These are phyloP conservation scores for Penicillium concentricum DNA, from an alignment of 2,329 filamentous ascomycete species.

Conservation along the genomic window DNA sequence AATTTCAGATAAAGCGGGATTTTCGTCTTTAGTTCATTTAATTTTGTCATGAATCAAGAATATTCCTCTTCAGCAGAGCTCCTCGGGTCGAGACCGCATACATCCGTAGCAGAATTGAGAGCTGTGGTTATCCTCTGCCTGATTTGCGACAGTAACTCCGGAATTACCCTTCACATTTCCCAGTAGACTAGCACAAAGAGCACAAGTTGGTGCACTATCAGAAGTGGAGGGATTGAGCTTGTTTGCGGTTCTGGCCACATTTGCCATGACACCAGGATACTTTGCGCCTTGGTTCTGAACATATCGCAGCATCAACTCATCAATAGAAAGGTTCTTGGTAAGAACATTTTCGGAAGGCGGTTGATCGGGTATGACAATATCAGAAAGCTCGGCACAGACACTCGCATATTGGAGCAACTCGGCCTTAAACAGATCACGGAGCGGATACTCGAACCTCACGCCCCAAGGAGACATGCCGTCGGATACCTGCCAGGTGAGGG, in stretches of 20 bases:
- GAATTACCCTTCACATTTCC: constrained; percentile 62
- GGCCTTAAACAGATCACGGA: constrained; percentile 80
- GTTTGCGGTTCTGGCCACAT: constrained; percentile 88
- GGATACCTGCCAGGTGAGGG: constrained; percentile 75
- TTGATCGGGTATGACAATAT: constrained; percentile 47
- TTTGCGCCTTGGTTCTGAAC: constrained; percentile 81
- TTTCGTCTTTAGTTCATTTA: constrained; percentile 9
- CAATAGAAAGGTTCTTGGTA: constrained; percentile 71
- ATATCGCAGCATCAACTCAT: constrained; percentile 85
- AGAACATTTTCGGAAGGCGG: constrained; percentile 37
- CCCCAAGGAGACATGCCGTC: constrained; percentile 67
- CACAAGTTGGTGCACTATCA: constrained; percentile 50
- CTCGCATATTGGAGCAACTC: constrained; percentile 70
- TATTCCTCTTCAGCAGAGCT: constrained; percentile 14
- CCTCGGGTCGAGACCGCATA: constrained; percentile 38
- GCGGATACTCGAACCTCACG: constrained; percentile 69
- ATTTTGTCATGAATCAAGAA: constrained; percentile 7
- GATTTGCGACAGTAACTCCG: constrained; percentile 44
- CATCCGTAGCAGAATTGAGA: constrained; percentile 46
- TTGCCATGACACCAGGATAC: constrained; percentile 89
- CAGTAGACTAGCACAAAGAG: constrained; percentile 68
- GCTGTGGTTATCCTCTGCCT: constrained; percentile 54
- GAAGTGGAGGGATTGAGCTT: constrained; percentile 61
- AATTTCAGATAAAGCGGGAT: neutral
- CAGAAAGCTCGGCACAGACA: constrained; percentile 51